Base-by-base conservation (phyloP, 1,139 yeast species). In the Pichia sp. region DNA sequence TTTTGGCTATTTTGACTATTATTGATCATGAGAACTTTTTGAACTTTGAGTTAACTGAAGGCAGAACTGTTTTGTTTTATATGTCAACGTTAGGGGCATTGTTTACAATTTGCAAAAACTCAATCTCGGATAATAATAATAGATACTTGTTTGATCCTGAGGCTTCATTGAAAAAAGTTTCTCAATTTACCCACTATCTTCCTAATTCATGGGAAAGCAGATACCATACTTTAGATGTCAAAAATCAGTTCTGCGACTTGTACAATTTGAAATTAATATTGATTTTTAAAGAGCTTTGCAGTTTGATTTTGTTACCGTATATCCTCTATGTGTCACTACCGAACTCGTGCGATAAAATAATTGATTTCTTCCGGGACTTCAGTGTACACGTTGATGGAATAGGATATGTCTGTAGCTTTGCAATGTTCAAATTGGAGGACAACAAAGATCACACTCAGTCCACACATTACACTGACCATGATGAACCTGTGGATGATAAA, bases 331-430 rank as follows among this genome's bases (percentile, higher is more conserved):
- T 86, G 67, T 82, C 90, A 34, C 73, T 93, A 31, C 90, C 96
- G 11, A 77, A 78, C 51, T 78, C 82, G 50, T 76, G 93, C 16
- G 92, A 89, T 38, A 76, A 81, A 41, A 86, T 93, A 46, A 81
- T 93, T 42, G 98, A 93, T 67, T 93, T 93, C 65, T 89, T 92
- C 70, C 72, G 98, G 55, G 97, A 93, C 59, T 86, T 82, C 62
- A 84, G 96, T 10, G 84, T 90, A 11, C 95, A 92, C 68, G 90
- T 92, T 50, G 98, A 92, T 71, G 98, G 97, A 0, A 74, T 93
- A 47, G 99, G 99, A 0, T 87, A 92, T 65, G 96, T 93, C 42
- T 93, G 99, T 67, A 85, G 89, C 46, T 90, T 85, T 75, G 98
- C 99, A 2, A 87, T 89, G 83, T 95, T 93, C 70, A 87, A 88